Conservation (phyloP, 2,329 filamentous ascomycete species). For the Huntiella bhutanensis region DNA sequence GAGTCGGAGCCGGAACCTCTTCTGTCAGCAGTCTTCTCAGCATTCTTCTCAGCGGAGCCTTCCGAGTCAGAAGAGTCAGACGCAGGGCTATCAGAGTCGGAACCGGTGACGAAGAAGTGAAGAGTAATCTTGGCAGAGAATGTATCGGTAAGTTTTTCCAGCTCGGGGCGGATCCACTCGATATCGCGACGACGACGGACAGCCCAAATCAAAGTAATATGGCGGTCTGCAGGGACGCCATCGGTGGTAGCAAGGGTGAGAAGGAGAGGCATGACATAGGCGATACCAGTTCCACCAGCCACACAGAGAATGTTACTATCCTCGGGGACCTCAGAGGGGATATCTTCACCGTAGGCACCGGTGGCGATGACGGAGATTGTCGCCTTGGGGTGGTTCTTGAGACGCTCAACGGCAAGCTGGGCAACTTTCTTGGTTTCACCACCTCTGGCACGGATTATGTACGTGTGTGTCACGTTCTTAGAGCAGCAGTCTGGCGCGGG, state of each 20-base stretch:
- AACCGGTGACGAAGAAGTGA: constrained; percentile 40
- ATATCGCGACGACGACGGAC: constrained; percentile 35
- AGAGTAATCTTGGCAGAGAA: constrained; percentile 26
- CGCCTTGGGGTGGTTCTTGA: constrained; percentile 13
- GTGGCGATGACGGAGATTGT: constrained; percentile 33
- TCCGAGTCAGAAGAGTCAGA: neutral
- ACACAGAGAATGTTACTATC: constrained; percentile 24
- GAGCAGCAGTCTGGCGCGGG: constrained; percentile 21
- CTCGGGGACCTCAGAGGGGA: constrained; percentile 22
- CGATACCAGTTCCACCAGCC: constrained; percentile 23
- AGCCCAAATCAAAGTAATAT: constrained; percentile 46
- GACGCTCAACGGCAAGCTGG: constrained; percentile 22
- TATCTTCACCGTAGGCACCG: constrained; percentile 41
- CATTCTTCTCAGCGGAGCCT: neutral
- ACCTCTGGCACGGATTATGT: constrained; percentile 36
- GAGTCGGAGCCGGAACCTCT: constrained; percentile 12
- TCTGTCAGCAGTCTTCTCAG: constrained; percentile 4
- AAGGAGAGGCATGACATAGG: constrained; percentile 22
- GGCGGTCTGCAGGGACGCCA: constrained; percentile 28
- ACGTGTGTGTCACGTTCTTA: constrained; percentile 29
- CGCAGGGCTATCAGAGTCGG: constrained; percentile 15
- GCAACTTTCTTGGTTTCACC: constrained; percentile 42
- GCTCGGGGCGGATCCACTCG: constrained; percentile 38
- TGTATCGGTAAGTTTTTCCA: constrained; percentile 28
- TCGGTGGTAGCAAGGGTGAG: constrained; percentile 20